phyloP scores from a whole-genome alignment of 1,284 basidiomycete species.

The Cryptococcus sp. region DNA sequence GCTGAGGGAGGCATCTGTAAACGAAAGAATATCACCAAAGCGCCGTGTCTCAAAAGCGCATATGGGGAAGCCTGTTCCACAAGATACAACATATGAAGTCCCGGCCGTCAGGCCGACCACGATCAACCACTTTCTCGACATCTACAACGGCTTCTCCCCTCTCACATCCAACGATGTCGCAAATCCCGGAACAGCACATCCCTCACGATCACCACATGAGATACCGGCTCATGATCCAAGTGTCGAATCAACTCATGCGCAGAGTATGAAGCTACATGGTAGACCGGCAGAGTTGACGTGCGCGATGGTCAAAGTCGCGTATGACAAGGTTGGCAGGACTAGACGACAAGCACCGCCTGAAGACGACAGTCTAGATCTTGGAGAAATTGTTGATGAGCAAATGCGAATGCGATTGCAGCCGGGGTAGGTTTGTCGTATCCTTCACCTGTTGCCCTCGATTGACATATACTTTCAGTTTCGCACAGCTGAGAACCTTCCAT shows the following conservation, averaged over 20 bases:
- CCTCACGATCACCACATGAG: background rate
- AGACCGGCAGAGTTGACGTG: constrained; percentile 40
- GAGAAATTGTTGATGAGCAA: constrained; percentile 23
- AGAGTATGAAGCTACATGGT: constrained; percentile 40
- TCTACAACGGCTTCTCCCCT: constrained; percentile 28
- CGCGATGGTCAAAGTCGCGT: constrained; percentile 42
- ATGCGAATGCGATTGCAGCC: constrained; percentile 28
- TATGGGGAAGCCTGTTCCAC: background rate
- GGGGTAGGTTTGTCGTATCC: constrained; percentile 25
- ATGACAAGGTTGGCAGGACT: constrained; percentile 24
- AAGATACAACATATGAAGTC: background rate
- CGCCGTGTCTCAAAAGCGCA: constrained; percentile 1
- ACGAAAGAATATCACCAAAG: constrained; percentile 4
- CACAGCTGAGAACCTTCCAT: constrained; percentile 39
- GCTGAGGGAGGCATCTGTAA: background rate
- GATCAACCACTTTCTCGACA: constrained; percentile 36
- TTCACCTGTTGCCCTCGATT: background rate
- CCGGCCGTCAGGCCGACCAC: background rate
- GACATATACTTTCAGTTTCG: constrained; percentile 19
- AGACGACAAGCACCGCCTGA: constrained; percentile 16
- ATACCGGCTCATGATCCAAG: constrained; percentile 2
- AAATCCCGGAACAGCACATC: background rate
- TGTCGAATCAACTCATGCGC: constrained; percentile 12
- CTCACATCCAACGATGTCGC: constrained; percentile 4
- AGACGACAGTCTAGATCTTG: constrained; percentile 34